Evolutionary conservation across 495 filamentous ascomycete species (phyloP), one percentile per base, ranked within the genome.

Genomic region (Lophiotrema nucula): DNA sequence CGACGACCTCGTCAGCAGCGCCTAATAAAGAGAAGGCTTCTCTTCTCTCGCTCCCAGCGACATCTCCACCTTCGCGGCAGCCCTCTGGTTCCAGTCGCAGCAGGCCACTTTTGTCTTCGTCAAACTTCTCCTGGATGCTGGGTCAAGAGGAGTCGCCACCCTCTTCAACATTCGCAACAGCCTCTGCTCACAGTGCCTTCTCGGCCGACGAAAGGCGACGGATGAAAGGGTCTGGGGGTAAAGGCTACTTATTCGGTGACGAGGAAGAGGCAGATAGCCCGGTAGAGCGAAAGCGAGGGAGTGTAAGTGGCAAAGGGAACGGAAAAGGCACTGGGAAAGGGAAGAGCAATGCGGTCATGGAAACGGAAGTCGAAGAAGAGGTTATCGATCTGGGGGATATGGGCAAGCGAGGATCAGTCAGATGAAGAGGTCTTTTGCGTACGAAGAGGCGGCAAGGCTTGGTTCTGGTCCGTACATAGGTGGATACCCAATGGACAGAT

Each of bases 81-180:
- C 38, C 18, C 23, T 53, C 22, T 22, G 28, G 25, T 42, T 55
- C 59, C 37, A 37, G 42, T 22, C 56, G 42, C 50, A 23, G 59
- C 27, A 77, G 88, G 12, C 86, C 86, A 15, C 79, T 79, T 15
- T 76, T 98, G 15, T 86, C 90, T 15, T 85, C 96, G 58, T 90
- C 91, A 24, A 87, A 84, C 8, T 97, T 96, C 69, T 87, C 92
- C 11, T 98, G 92, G 92, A 97, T 98, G 91, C 79, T 98, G n/a
- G 83, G 79, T 23, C 75, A 80, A 52, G 77, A 76, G n/a, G 23
- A 54, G 31, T 16, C 46, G 25, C 19, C 56, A 12, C 38, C 58
- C 16, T 45, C 45, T 21, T 54, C 53, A 12, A 49, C 52, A 3
- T 66, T 64, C 26, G 48, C 57, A 28, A 37, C 55, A 3, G 53